Conservation (phyloP, 352 stramenopile genomes). For the Phytophthora aleatoria region DNA sequence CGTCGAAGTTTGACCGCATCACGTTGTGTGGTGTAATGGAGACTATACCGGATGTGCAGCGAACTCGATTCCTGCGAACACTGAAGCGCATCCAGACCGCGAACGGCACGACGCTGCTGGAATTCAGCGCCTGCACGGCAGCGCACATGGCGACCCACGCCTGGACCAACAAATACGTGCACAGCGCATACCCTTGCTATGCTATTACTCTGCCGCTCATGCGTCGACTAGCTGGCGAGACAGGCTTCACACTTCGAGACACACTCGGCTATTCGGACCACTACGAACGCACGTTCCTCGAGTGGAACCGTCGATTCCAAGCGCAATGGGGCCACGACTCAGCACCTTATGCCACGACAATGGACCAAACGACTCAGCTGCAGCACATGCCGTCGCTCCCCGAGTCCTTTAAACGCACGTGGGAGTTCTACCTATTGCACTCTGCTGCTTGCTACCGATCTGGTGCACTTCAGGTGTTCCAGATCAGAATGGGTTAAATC, state of each 20-base stretch:
- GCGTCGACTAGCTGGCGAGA: conserved; percentile 47
- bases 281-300: conserved; percentile 84
- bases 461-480: conserved; percentile 71
- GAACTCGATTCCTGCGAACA: conserved; percentile 61
- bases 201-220: conserved; percentile 59
- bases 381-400: conserved; percentile 47
- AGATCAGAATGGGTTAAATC: conserved; percentile 56
- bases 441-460: conserved; percentile 84
- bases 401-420: conserved; percentile 84
- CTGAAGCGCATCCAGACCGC: conserved; percentile 65
- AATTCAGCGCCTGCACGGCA: conserved; percentile 70
- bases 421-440: conserved; percentile 90
- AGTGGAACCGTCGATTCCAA: conserved; percentile 86
- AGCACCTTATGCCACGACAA: conserved; percentile 6
- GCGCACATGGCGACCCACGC: conserved; percentile 71
- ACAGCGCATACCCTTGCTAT: conserved; percentile 65
- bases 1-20: conserved; percentile 75
- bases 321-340: conserved; percentile 45
- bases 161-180: conserved; percentile 88
- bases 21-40: conserved; percentile 63
- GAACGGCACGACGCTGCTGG: conserved; percentile 61
- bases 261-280: conserved; percentile 75
- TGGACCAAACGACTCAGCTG: neutral
- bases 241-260: conserved; percentile 67
- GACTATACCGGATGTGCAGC: conserved; percentile 44